Evolutionary conservation across 306 rosid genomes (phyloP).

Genomic region (Coriaria nepalensis): DNA sequence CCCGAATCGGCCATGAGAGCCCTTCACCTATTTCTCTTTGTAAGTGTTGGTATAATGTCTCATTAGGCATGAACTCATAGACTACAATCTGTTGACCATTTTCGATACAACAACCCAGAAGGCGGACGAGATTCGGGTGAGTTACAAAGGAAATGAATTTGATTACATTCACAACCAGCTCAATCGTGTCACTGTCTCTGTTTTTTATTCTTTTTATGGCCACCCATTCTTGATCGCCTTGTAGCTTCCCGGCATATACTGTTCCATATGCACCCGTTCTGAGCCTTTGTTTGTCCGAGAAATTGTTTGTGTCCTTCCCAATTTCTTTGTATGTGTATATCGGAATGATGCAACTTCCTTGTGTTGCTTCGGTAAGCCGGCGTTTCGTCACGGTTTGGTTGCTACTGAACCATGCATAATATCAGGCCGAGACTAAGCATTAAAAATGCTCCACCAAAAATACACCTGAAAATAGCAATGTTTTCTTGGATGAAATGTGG

Average conservation of each 20-base stretch:
- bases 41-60: slow-evolving; percentile 69
- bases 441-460: slow-evolving; percentile 32
- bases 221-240: slow-evolving; percentile 41
- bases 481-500: too few relatives aligned
- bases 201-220: slow-evolving; percentile 74
- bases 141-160: slow-evolving; percentile 63
- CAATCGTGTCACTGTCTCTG: slow-evolving; percentile 54
- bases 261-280: slow-evolving; percentile 92
- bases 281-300: slow-evolving; percentile 64
- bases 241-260: slow-evolving; percentile 73
- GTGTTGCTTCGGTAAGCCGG: slow-evolving; percentile 63
- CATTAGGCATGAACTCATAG: slow-evolving; percentile 88
- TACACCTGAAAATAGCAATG: slow-evolving; percentile 27
- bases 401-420: slow-evolving; percentile 51
- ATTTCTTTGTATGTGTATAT: slow-evolving; percentile 66
- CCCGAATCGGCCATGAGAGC: slow-evolving; percentile 66
- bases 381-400: slow-evolving; percentile 51
- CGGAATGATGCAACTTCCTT: slow-evolving; percentile 43
- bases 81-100: slow-evolving; percentile 66
- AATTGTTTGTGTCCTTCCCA: slow-evolving; percentile 64
- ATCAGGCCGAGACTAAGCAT: slow-evolving; percentile 30
- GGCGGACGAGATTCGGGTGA: slow-evolving; percentile 71
- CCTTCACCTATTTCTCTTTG: slow-evolving; percentile 67
- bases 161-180: slow-evolving; percentile 81
- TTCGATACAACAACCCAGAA: slow-evolving; percentile 80